Percentiles rank a stretch among this genome's conserved stretches.
These are phyloP conservation scores for Cicer chorassanicum DNA, from an alignment of 306 rosid genomes.

Conservation along the genomic window DNA sequence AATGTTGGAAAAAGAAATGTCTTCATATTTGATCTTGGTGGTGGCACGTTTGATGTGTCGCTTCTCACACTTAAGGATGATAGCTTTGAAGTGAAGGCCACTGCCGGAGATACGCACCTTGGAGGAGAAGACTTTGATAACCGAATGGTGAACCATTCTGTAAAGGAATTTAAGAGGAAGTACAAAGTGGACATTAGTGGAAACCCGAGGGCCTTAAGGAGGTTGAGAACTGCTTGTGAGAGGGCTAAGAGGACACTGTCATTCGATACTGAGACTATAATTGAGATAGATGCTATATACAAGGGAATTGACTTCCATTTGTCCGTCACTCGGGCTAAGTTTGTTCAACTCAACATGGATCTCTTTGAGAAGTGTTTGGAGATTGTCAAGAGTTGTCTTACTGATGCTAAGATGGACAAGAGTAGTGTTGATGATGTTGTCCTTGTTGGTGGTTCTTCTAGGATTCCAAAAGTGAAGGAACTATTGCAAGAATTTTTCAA, in stretches of 20 bases:
- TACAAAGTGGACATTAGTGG: no score
- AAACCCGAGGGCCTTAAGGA: no score
- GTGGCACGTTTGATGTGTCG: no score
- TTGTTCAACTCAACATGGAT: background rate
- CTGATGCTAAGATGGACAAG: background rate
- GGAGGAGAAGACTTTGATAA: no score
- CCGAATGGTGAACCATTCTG: no score
- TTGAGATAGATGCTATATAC: background rate
- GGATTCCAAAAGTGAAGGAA: slow-evolving; percentile 19
- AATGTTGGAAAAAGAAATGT: no score
- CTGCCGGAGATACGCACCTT: no score
- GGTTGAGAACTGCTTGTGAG: no score
- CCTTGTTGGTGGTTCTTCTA: slow-evolving; percentile 12
- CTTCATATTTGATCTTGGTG: no score
- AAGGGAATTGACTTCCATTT: background rate
- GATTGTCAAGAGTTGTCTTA: slow-evolving; percentile 3
- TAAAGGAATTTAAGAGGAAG: no score
- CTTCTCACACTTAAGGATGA: no score
- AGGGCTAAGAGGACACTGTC: slow-evolving; percentile 1
- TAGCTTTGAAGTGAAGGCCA: no score
- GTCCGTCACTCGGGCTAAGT: background rate
- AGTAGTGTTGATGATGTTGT: slow-evolving; percentile 12
- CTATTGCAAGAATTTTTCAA: slow-evolving; percentile 1
- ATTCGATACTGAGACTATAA: background rate
- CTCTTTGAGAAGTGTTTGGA: slow-evolving; percentile 7